A percentile compares a stretch with the other conserved stretches of the same genome.
These are phyloP conservation scores for Penicillium sp. DNA, from an alignment of 2,329 filamentous ascomycete genomes.

Conservation along the genomic window DNA sequence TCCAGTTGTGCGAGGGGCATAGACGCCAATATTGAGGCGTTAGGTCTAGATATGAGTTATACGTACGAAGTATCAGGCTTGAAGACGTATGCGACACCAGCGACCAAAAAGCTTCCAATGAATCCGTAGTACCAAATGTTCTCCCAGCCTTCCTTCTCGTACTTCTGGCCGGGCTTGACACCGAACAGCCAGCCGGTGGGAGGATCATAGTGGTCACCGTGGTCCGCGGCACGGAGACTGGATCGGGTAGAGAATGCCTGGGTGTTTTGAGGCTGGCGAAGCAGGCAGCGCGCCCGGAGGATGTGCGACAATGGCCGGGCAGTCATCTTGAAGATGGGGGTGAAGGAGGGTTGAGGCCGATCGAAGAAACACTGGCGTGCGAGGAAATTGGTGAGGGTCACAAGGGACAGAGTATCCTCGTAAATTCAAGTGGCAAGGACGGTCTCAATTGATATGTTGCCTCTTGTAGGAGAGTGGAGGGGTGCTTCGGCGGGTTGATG, in stretches of 20 bases:
- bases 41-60: slow-evolving; percentile 3
- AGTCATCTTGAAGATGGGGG: slow-evolving; percentile 38
- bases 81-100: slow-evolving; percentile 81
- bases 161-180: slow-evolving; percentile 91
- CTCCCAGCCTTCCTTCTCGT: slow-evolving; percentile 97
- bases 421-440: slow-evolving; percentile 10
- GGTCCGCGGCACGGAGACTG: slow-evolving; percentile 48
- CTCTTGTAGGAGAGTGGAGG: slow-evolving; percentile 30
- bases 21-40: not conserved
- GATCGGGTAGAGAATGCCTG: slow-evolving; percentile 45
- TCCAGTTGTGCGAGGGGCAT: not conserved
- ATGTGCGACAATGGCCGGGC: slow-evolving; percentile 40
- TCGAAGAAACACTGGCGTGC: slow-evolving; percentile 9
- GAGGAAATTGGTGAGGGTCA: not conserved
- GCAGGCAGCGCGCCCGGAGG: slow-evolving; percentile 42
- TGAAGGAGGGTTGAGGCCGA: slow-evolving; percentile 14
- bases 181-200: slow-evolving; percentile 91
- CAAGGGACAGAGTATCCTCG: slow-evolving; percentile 18
- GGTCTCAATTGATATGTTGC: slow-evolving; percentile 30
- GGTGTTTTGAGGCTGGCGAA: slow-evolving; percentile 37
- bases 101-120: slow-evolving; percentile 71
- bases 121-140: slow-evolving; percentile 80
- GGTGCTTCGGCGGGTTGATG: slow-evolving; percentile 35
- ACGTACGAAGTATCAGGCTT: slow-evolving; percentile 99
- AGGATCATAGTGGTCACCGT: slow-evolving; percentile 81